Percentiles rank a stretch among this genome's conserved stretches.
These are phyloP conservation scores for Setomelanomma holmii DNA, from an alignment of 2,329 filamentous ascomycete species.

Conservation along the genomic window DNA sequence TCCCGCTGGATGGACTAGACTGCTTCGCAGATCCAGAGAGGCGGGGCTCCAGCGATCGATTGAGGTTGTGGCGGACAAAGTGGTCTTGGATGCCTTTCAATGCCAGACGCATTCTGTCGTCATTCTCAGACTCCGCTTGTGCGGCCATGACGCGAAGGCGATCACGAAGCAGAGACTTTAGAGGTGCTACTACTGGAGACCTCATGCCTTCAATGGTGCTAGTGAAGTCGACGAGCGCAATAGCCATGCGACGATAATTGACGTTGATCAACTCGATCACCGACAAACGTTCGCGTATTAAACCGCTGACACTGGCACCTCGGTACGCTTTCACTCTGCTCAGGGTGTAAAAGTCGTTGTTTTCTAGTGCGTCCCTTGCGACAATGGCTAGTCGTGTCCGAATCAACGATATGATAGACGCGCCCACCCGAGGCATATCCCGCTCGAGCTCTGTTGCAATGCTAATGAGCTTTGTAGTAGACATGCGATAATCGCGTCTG, in stretches of 20 bases:
- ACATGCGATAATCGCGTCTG: not conserved
- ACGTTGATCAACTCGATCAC: not conserved
- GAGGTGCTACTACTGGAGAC: slow-evolving; percentile 3
- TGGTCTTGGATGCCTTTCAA: not conserved
- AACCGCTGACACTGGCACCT: not conserved
- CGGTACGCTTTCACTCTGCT: not conserved
- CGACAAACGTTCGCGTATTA: not conserved
- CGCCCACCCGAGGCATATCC: not conserved
- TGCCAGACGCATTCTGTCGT: not conserved
- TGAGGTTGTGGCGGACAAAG: not conserved
- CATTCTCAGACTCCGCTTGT: not conserved
- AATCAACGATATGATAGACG: not conserved
- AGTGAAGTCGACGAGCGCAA: not conserved
- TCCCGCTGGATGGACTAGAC: not conserved
- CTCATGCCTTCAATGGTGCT: not conserved
- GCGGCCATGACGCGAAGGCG: slow-evolving; percentile 3
- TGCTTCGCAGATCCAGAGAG: not conserved
- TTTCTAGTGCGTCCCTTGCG: slow-evolving; percentile 1
- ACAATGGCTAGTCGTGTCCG: slow-evolving; percentile 2
- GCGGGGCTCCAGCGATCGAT: too few species aligned
- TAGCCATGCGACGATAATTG: not conserved
- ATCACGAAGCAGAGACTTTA: not conserved
- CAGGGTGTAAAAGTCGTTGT: not conserved
- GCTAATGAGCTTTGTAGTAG: not conserved
- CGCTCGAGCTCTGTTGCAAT: not conserved